Evolutionary conservation across 2,329 filamentous ascomycete genomes (phyloP).

Genomic region (Taxawa tesnikishii): DNA sequence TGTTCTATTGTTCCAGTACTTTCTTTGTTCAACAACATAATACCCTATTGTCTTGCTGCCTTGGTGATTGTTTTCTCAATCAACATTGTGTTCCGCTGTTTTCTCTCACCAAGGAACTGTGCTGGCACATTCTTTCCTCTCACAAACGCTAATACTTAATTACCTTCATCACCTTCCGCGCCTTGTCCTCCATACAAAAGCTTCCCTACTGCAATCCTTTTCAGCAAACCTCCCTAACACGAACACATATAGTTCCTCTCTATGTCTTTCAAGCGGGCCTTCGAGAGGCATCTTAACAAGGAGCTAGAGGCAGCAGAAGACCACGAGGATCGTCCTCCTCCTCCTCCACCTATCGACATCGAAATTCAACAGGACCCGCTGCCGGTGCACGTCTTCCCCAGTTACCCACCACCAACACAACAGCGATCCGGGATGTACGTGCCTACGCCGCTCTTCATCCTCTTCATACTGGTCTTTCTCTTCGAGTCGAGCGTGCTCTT

Average conservation of each 20-base stretch:
- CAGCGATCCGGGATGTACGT: slow-evolving; percentile 19
- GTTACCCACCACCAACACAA: slow-evolving; percentile 13
- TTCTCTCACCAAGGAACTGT: no score
- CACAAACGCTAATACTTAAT: no score
- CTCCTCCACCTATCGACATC: slow-evolving; percentile 10
- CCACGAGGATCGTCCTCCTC: slow-evolving; percentile 7
- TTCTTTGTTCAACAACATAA: no score
- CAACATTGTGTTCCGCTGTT: no score
- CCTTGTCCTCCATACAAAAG: no score
- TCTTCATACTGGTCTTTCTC: slow-evolving; percentile 18
- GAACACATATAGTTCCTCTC: not conserved
- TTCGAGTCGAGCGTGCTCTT: slow-evolving; percentile 23
- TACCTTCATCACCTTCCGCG: no score
- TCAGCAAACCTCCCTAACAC: no score
- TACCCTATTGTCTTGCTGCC: no score
- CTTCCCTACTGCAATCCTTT: no score
- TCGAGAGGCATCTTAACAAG: slow-evolving; percentile 20
- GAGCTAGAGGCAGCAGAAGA: slow-evolving; percentile 18
- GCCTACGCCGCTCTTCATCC: slow-evolving; percentile 18
- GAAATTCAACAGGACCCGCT: slow-evolving; percentile 12
- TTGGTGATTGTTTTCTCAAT: no score
- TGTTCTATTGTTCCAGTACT: no score
- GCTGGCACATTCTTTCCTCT: no score
- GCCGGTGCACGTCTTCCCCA: slow-evolving; percentile 11
- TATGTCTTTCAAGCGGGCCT: slow-evolving; percentile 17